Evolutionary conservation across 1,139 yeast species (phyloP).

Genomic region (Magnusiomyces clavatus): DNA sequence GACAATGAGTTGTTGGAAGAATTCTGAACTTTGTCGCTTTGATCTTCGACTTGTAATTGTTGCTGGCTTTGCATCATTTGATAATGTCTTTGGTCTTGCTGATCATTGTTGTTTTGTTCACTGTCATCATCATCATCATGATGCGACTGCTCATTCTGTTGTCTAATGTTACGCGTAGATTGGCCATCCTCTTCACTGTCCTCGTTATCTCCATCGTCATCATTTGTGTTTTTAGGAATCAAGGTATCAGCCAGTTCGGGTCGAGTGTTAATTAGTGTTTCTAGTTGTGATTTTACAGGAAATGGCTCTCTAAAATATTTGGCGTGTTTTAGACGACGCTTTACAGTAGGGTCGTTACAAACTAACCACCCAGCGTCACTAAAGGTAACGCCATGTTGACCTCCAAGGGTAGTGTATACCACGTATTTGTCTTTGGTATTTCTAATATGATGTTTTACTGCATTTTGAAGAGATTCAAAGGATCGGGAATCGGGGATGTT

Average conservation of each 20-base stretch:
- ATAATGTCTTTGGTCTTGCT: too few relatives aligned
- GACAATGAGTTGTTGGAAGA: too few relatives aligned
- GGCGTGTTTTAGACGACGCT: conserved; percentile 2
- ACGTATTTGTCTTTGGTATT: conserved; percentile 5
- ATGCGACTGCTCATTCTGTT: not conserved
- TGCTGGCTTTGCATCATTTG: too few relatives aligned
- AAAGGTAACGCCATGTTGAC: conserved; percentile 2
- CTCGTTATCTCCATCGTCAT: not conserved
- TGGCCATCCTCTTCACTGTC: not conserved
- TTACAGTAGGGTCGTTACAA: not conserved
- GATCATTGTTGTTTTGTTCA: not conserved
- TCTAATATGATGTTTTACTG: conserved; percentile 5
- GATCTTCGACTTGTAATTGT: too few relatives aligned
- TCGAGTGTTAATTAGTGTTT: not conserved
- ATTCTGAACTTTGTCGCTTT: too few relatives aligned
- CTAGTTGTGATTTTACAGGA: conserved; percentile 4
- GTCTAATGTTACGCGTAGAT: too few relatives aligned
- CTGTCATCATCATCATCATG: conserved; percentile 5
- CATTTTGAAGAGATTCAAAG: not conserved
- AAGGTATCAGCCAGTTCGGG: conserved; percentile 1
- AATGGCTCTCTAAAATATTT: conserved; percentile 4
- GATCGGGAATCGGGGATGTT: not conserved
- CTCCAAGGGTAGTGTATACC: not conserved
- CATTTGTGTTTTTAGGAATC: not conserved
- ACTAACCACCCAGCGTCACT: conserved; percentile 5